Conservation (phyloP, 2,329 filamentous ascomycete species). For the Colletotrichum sp. region DNA sequence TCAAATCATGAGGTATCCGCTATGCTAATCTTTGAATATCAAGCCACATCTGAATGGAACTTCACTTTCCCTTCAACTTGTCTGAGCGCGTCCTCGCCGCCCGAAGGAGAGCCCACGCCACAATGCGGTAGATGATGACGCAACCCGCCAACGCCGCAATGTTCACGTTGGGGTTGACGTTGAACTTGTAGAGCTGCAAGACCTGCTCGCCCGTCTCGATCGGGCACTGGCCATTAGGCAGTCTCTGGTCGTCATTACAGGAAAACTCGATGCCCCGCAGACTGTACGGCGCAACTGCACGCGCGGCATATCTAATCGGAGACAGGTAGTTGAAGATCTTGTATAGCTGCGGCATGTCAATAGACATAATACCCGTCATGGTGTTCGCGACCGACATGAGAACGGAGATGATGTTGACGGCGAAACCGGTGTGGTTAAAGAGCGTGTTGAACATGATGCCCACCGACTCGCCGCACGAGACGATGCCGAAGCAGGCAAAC, state of each 20-base stretch:
- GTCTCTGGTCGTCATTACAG: constrained; percentile 63
- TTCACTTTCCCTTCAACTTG: constrained; percentile 43
- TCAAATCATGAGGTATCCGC: not conserved
- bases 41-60: not conserved
- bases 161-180: constrained; percentile 65
- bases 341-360: constrained; percentile 70
- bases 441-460: constrained; percentile 84
- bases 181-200: constrained; percentile 68
- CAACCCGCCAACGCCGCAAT: constrained; percentile 66
- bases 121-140: constrained; percentile 66
- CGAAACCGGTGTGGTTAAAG: constrained; percentile 75
- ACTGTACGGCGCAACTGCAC: constrained; percentile 70
- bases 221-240: constrained; percentile 65
- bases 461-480: constrained; percentile 75
- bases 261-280: constrained; percentile 65
- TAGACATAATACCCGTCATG: constrained; percentile 74
- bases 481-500: constrained; percentile 75
- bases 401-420: constrained; percentile 73
- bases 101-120: constrained; percentile 65
- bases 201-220: constrained; percentile 71
- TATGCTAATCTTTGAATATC: not conserved
- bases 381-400: constrained; percentile 72
- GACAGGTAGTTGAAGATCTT: constrained; percentile 73
- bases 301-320: constrained; percentile 72
- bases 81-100: constrained; percentile 49